Evolutionary conservation across 331 rosid species (phyloP).

Genomic region (Acacia concinna): DNA sequence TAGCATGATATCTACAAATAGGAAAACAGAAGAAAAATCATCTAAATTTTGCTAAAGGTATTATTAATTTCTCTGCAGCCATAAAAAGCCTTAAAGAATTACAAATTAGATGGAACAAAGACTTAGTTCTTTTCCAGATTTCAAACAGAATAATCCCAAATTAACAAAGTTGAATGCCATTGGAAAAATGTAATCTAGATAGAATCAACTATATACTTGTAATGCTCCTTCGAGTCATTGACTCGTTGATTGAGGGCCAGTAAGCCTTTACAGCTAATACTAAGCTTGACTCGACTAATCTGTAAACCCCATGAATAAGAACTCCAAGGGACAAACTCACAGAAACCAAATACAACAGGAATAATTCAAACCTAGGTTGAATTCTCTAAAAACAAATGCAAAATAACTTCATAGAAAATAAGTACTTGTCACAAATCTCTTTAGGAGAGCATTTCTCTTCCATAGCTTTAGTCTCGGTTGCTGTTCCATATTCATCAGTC

Average conservation of each 20-base stretch:
- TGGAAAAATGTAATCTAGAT: background rate
- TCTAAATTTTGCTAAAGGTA: background rate
- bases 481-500: slow-evolving; percentile 77
- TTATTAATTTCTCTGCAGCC: background rate
- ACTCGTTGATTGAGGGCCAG: background rate
- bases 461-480: slow-evolving; percentile 78
- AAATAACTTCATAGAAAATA: background rate
- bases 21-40: slow-evolving; percentile 13
- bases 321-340: background rate
- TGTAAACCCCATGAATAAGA: background rate
- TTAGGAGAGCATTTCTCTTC: slow-evolving; percentile 72
- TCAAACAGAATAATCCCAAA: background rate
- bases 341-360: background rate
- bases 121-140: background rate
- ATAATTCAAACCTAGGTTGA: background rate
- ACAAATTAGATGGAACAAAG: background rate
- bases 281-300: background rate
- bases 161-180: background rate
- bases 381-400: background rate
- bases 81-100: background rate
- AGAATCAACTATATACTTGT: background rate
- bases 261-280: background rate
- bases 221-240: background rate
- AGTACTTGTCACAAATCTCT: slow-evolving; percentile 75
- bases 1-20: slow-evolving; percentile 62